These are phyloP conservation scores for Termitomyces sp. DNA, from an alignment of 768 basidiomycete genomes.

Conservation along the genomic window DNA sequence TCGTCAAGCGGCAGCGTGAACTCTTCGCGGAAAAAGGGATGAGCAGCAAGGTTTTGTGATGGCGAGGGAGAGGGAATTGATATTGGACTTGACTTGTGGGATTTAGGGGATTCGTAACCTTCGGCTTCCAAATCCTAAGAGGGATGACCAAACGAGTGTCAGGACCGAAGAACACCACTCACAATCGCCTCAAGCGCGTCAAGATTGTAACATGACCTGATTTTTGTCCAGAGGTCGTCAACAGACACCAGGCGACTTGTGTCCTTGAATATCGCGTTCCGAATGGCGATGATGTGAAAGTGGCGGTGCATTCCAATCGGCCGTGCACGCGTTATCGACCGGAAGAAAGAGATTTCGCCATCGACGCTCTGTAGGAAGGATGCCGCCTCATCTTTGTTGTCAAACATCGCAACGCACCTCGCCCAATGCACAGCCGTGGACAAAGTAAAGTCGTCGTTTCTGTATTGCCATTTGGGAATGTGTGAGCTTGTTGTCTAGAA, in stretches of 20 bases:
- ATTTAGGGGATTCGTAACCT: constrained; percentile 37
- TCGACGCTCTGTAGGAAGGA: constrained; percentile 65
- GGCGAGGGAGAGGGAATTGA: constrained; percentile 63
- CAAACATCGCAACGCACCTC: constrained; percentile 13
- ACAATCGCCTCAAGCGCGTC: constrained; percentile 71
- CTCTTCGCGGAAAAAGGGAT: constrained; percentile 74
- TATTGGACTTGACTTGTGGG: constrained; percentile 39
- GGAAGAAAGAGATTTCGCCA: constrained; percentile 84
- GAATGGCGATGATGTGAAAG: constrained; percentile 76
- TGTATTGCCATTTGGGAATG: constrained; percentile 9
- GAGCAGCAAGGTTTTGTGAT: constrained; percentile 58
- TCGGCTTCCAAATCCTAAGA: constrained; percentile 39
- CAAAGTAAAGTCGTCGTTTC: neutral
- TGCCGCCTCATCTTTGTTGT: constrained; percentile 15
- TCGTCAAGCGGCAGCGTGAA: constrained; percentile 60
- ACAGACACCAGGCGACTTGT: constrained; percentile 56
- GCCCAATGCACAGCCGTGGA: constrained; percentile 2
- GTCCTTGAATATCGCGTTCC: constrained; percentile 65
- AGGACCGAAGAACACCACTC: constrained; percentile 23
- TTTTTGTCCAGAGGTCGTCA: constrained; percentile 72
- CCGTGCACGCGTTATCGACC: constrained; percentile 73
- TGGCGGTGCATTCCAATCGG: constrained; percentile 81
- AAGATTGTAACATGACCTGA: constrained; percentile 66
- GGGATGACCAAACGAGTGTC: constrained; percentile 8
- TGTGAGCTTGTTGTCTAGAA: constrained; percentile 4